Base-by-base conservation (phyloP, 345 rosid species). In the Citrus inodora region DNA sequence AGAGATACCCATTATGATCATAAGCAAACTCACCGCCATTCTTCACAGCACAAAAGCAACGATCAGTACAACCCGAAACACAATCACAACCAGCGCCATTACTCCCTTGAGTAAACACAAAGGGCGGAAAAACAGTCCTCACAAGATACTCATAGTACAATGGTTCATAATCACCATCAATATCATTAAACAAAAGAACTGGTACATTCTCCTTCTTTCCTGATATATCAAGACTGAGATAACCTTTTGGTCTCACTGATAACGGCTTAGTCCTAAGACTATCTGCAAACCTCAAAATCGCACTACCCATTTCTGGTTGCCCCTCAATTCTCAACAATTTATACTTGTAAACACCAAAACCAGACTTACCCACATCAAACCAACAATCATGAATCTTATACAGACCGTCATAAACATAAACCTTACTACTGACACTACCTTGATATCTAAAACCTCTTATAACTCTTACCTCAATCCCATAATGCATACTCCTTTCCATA, bases 311-410 rank as follows among this genome's bases (percentile, higher is more conserved):
- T 85, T 85, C 91, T 0, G 87, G 80, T 67, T 96, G 98, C 55
- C 98, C 98, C 17, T 84, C 89, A 4, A 96, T 94, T 80, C 99
- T 92, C 80, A 79, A 59, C 19, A 96, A 79, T 83, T 79, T 88
- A 83, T 73, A 96, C 84, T 94, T 96, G 46, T 82, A 94, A 79
- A 96, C 98, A 61, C 97, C 97, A 9, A 92, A 96, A 51, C 99
- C 98, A 5, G 99, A 90, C 72, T 88, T 94, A 11, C 99, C 99
- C 35, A 91, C 87, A 83, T 93, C 99, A 53, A 90, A 91, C 98
- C 98, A 96, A 35, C 90, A 92, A 61, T 96, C 93, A 76, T 67
- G 82, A 84, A 96, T 91, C 88, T 80, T 92, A 76, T 90, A 96
- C 82, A 94, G 58, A 1, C 97, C 99, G 80, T 96, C 99, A 80